Conservation (phyloP, 108 stramenopile species). For the Cyclotella sp. region DNA sequence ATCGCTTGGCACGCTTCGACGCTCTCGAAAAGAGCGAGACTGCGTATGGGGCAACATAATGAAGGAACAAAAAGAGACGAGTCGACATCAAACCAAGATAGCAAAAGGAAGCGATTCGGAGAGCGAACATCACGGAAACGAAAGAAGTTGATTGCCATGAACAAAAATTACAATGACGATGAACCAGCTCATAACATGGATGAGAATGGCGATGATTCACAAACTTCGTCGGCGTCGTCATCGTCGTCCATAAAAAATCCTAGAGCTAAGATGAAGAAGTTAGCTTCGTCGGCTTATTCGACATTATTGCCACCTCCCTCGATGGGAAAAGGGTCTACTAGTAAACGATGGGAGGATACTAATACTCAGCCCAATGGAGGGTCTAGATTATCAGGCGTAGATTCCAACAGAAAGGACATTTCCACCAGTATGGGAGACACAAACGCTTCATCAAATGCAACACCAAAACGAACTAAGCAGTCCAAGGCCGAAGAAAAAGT, state of each 20-base stretch:
- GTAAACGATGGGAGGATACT: conserved; percentile 2
- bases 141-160: no score
- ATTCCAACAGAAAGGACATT: neutral
- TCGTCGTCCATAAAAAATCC: neutral
- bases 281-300: conserved; percentile 26
- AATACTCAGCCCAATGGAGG: neutral
- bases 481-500: no score
- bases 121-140: neutral
- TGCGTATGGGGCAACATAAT: neutral
- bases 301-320: conserved; percentile 36
- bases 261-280: conserved; percentile 35
- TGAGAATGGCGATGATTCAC: neutral
- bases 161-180: no score
- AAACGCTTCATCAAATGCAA: no score
- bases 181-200: neutral
- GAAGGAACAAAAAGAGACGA: neutral
- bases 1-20: no score
- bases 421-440: no score
- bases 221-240: neutral
- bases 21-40: neutral
- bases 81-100: neutral
- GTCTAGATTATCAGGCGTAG: neutral
- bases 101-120: neutral
- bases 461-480: no score
- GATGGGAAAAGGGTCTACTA: conserved; percentile 16